Conservation (phyloP, 139 green algal species). For the Haematococcus lacustris region DNA sequence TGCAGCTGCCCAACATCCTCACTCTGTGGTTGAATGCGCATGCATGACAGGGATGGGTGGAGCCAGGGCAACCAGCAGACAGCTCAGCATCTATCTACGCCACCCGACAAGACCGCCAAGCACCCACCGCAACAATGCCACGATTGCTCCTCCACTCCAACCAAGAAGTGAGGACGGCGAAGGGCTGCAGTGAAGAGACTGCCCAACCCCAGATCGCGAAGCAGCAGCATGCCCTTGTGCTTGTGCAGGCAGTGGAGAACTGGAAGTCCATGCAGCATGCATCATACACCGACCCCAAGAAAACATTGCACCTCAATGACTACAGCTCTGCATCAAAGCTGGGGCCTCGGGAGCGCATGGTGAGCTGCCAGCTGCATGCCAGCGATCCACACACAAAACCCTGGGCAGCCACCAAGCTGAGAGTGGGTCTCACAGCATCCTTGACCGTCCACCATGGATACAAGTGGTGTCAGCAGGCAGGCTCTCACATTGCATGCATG, state of each 20-base stretch:
- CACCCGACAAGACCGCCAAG: neutral
- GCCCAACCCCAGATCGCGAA: neutral
- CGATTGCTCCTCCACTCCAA: too few relatives aligned
- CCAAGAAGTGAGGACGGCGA: too few relatives aligned
- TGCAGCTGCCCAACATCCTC: too few relatives aligned
- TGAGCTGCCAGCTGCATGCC: neutral
- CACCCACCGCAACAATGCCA: too few relatives aligned
- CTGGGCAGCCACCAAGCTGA: too few relatives aligned
- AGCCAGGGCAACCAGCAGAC: neutral
- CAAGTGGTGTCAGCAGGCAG: too few relatives aligned
- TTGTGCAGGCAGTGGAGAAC: slow-evolving; percentile 1
- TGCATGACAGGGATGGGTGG: neutral
- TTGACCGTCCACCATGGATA: too few relatives aligned
- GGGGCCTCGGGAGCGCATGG: neutral
- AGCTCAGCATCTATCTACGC: neutral
- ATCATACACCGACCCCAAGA: neutral
- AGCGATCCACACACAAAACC: too few relatives aligned
- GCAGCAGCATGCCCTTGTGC: neutral
- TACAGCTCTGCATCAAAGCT: too few relatives aligned
- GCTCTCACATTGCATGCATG: too few relatives aligned
- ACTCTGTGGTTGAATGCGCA: too few relatives aligned
- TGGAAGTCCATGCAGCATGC: slow-evolving; percentile 3
- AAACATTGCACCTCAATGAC: neutral
- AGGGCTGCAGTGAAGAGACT: neutral
- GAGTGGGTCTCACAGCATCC: too few relatives aligned